Percentiles rank a stretch among this genome's conserved stretches.
Conservation (phyloP, 192 early-diverging fungal species). For the Backusella tarrabulga region DNA sequence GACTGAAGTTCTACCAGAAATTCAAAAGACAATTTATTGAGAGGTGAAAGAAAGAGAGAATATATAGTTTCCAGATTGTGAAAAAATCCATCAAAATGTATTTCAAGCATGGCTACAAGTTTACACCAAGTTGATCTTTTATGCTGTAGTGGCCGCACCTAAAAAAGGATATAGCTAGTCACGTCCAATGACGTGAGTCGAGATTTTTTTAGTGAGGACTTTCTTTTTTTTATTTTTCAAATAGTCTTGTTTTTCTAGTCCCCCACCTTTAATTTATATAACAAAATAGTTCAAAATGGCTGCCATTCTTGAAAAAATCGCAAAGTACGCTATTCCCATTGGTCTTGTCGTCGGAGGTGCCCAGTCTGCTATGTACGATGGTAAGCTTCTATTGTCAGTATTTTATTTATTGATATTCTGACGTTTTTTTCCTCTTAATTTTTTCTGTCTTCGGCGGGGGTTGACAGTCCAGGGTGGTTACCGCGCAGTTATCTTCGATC, state of each 20-base stretch:
- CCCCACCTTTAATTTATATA: slow-evolving; percentile 3
- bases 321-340: slow-evolving; percentile 78
- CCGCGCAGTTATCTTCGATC: slow-evolving; percentile 97
- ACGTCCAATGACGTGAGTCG: slow-evolving; percentile 10
- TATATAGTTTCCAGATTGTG: too few relatives aligned
- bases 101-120: too few relatives aligned
- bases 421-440: not conserved
- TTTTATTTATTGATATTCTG: not conserved
- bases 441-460: not conserved
- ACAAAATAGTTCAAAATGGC: slow-evolving; percentile 31
- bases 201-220: not conserved
- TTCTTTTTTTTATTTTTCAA: not conserved
- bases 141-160: too few relatives aligned
- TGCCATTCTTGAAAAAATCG: slow-evolving; percentile 63
- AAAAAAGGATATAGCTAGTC: not conserved
- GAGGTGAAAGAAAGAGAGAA: too few relatives aligned
- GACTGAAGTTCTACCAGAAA: too few relatives aligned
- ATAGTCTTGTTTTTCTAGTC: not conserved
- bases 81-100: too few relatives aligned
- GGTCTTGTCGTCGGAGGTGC: slow-evolving; percentile 65
- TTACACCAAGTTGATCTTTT: too few relatives aligned
- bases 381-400: slow-evolving; percentile 42
- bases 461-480: slow-evolving; percentile 89
- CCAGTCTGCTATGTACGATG: slow-evolving; percentile 91
- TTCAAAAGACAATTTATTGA: too few relatives aligned